These are phyloP conservation scores for Solanum hybrid DNA, from an alignment of 305 asterid species.

Conservation along the genomic window DNA sequence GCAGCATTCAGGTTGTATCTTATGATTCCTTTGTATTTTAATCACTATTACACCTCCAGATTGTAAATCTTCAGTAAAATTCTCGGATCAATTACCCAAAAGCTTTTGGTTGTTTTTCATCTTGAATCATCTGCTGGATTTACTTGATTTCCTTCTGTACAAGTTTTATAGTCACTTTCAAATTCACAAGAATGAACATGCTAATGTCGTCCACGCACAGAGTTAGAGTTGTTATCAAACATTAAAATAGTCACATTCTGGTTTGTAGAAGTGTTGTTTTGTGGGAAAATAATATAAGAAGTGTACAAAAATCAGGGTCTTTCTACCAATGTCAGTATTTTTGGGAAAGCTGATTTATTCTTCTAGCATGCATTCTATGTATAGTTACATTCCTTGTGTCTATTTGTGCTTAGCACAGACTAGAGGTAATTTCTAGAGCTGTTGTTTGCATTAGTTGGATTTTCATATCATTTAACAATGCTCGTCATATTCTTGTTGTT, in stretches of 20 bases:
- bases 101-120: not conserved
- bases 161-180: not conserved
- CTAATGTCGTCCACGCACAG: not conserved
- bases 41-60: not conserved
- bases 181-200: not conserved
- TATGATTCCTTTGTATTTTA: not conserved
- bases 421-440: not conserved
- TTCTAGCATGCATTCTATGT: not conserved
- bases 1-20: conserved; percentile 55
- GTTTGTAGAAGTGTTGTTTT: not conserved
- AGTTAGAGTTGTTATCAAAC: not conserved
- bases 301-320: not conserved
- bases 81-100: not conserved
- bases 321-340: not conserved
- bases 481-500: not conserved
- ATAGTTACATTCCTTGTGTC: not conserved
- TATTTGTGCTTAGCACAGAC: not conserved
- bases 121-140: not conserved
- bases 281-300: not conserved
- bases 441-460: not conserved
- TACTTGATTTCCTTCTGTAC: not conserved
- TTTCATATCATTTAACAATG: not conserved
- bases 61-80: not conserved
- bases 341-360: not conserved
- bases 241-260: not conserved